phyloP scores from a whole-genome alignment of 2,329 filamentous ascomycete species.

The Colletotrichum destructivum region DNA sequence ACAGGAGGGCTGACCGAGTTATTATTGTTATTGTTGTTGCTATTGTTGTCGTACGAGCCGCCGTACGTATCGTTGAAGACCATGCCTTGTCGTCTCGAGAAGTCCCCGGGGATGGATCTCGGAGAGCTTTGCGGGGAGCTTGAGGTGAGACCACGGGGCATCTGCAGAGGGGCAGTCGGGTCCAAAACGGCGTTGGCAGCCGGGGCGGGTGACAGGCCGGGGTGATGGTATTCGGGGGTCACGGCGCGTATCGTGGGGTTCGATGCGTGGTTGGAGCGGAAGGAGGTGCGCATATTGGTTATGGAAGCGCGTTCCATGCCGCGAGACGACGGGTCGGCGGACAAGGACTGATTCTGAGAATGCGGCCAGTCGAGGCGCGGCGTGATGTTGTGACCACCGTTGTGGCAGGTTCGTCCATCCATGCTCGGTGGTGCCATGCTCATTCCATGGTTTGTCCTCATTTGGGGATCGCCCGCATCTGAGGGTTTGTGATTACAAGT shows the following conservation, averaged over 20 bases:
- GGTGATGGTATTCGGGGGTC: slow-evolving; percentile 69
- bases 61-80: slow-evolving; percentile 72
- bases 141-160: slow-evolving; percentile 52
- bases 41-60: slow-evolving; percentile 66
- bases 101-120: slow-evolving; percentile 61
- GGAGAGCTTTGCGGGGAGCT: slow-evolving; percentile 64
- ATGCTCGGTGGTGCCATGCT: slow-evolving; percentile 62
- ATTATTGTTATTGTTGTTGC: slow-evolving; percentile 65
- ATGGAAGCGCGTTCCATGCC: slow-evolving; percentile 55
- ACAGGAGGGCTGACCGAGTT: slow-evolving; percentile 55
- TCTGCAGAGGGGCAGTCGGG: slow-evolving; percentile 33
- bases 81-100: slow-evolving; percentile 69
- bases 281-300: slow-evolving; percentile 53
- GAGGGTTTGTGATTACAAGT: slow-evolving; percentile 18
- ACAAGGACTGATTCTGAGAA: slow-evolving; percentile 46
- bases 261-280: slow-evolving; percentile 49
- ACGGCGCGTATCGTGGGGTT: slow-evolving; percentile 73
- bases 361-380: slow-evolving; percentile 53
- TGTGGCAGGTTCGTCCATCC: slow-evolving; percentile 59
- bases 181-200: slow-evolving; percentile 34
- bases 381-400: slow-evolving; percentile 55
- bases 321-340: slow-evolving; percentile 40
- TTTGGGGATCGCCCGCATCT: slow-evolving; percentile 45
- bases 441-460: slow-evolving; percentile 61
- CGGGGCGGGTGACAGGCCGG: slow-evolving; percentile 27